phyloP scores from a whole-genome alignment of 257 asterid genomes.

The Scutellaria baicalensis region DNA sequence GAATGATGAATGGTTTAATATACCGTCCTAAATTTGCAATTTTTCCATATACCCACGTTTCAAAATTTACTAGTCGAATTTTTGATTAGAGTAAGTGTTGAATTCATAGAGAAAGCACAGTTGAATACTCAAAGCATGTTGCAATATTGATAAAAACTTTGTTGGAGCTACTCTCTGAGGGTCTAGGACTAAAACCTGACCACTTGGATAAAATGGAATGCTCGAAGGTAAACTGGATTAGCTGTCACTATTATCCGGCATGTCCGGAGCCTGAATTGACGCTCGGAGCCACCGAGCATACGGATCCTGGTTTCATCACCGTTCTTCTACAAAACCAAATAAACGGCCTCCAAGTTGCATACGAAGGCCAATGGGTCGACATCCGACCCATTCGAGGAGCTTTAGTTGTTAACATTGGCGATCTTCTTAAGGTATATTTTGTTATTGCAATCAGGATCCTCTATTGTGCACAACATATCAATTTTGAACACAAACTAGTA shows the following conservation, averaged over 20 bases:
- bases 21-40: too few relatives aligned
- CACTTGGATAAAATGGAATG: constrained; percentile 24
- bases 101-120: constrained; percentile 2
- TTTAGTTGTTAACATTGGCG: constrained; percentile 28
- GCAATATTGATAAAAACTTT: background rate
- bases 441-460: too few relatives aligned
- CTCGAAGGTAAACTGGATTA: constrained; percentile 11
- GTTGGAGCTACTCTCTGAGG: constrained; percentile 5
- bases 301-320: constrained; percentile 31
- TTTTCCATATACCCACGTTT: too few relatives aligned
- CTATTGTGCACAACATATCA: too few relatives aligned
- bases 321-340: constrained; percentile 26
- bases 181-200: constrained; percentile 12
- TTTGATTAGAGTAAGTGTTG: too few relatives aligned
- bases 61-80: too few relatives aligned
- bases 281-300: constrained; percentile 22
- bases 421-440: constrained; percentile 29
- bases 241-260: constrained; percentile 30
- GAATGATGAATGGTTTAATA: too few relatives aligned
- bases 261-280: constrained; percentile 37
- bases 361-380: constrained; percentile 25
- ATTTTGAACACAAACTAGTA: too few relatives aligned
- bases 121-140: constrained; percentile 15
- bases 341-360: constrained; percentile 24
- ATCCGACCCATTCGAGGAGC: constrained; percentile 18